Evolutionary conservation across 768 basidiomycete genomes (phyloP), one percentile per base, ranked within the genome.

Genomic region (Dacryopinax primogenitus): DNA sequence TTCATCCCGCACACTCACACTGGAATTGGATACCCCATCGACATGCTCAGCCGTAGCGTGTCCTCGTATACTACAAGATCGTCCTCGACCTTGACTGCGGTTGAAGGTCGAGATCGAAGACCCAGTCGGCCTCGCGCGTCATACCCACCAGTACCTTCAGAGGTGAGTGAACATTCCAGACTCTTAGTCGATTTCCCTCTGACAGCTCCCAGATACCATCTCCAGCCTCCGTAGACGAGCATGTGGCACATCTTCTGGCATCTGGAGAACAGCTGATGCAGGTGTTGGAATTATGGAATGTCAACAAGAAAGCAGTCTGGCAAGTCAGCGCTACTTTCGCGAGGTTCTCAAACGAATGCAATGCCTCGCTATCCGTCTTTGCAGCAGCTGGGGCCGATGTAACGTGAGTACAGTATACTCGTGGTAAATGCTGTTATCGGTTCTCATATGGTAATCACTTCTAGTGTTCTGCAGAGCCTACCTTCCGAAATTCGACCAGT

Each of bases 301-400:
- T 58, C 30, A 26, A 58, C 26, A 58, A 32, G 51, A 58, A 58
- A 58, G 51, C 51, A 15, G 51, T 58, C 21, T 58, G 51, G 51
- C 51, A 58, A 58, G 51, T 58, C 4, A 58, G 51, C 26, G 51
- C 51, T 2, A 58, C 51, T 11, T 58, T 58, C 51, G 51, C 51
- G 26, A 13, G 51, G 51, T 58, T 58, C 18, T 13, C 51, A 30
- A 58, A 58, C 51, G 51, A 58, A 21, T 58, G 51, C 18, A 58
- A 30, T 30, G 26, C 51, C 11, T 58, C 51, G 13, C 15, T 30
- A 3, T 58, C 51, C 18, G 4, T 58, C 4, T 58, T 58, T 32
- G 3, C 21, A 13, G 51, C 51, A 2, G 51, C 51, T 13, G 51
- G 51, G 6, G 51, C 51, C 26, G 51, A 58, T 32, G 51, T 32